phyloP scores from a whole-genome alignment of 768 basidiomycete genomes.

The Hygrophorus russula region DNA sequence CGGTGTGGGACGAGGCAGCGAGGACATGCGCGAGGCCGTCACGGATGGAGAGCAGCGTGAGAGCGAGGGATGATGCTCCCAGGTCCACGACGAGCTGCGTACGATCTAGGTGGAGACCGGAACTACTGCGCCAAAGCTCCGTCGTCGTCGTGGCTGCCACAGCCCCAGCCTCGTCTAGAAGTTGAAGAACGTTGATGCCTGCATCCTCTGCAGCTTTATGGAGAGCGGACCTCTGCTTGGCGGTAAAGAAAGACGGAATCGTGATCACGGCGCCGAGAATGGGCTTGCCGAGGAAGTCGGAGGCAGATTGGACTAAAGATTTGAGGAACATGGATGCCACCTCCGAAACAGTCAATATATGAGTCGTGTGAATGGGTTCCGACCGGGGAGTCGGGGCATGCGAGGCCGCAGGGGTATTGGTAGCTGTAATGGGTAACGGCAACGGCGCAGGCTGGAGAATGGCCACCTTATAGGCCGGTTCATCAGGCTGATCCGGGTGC shows the following conservation, averaged over 20 bases:
- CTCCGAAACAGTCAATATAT: constrained; percentile 74
- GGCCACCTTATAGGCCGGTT: constrained; percentile 76
- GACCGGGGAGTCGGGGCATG: constrained; percentile 61
- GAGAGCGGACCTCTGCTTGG: constrained; percentile 58
- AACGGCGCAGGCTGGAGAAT: constrained; percentile 70
- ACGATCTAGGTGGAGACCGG: constrained; percentile 43
- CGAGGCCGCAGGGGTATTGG: constrained; percentile 50
- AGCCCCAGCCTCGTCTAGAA: constrained; percentile 82
- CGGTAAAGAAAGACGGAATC: constrained; percentile 66
- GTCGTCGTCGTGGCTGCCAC: constrained; percentile 49
- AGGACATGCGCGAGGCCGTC: constrained; percentile 64
- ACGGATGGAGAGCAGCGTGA: constrained; percentile 63
- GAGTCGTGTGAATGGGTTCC: constrained; percentile 53
- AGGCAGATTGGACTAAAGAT: constrained; percentile 77
- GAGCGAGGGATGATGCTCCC: constrained; percentile 60
- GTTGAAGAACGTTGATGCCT: constrained; percentile 74
- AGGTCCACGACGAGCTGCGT: constrained; percentile 77
- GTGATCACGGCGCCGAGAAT: constrained; percentile 77
- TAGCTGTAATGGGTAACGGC: constrained; percentile 38
- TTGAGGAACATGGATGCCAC: constrained; percentile 77
- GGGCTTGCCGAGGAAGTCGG: constrained; percentile 80
- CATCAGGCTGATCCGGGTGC: constrained; percentile 58
- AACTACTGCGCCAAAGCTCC: constrained; percentile 23
- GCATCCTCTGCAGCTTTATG: constrained; percentile 67
- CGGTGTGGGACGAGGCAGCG: constrained; percentile 34